phyloP scores from a whole-genome alignment of 495 filamentous ascomycete genomes.

The Neurospora discreta region DNA sequence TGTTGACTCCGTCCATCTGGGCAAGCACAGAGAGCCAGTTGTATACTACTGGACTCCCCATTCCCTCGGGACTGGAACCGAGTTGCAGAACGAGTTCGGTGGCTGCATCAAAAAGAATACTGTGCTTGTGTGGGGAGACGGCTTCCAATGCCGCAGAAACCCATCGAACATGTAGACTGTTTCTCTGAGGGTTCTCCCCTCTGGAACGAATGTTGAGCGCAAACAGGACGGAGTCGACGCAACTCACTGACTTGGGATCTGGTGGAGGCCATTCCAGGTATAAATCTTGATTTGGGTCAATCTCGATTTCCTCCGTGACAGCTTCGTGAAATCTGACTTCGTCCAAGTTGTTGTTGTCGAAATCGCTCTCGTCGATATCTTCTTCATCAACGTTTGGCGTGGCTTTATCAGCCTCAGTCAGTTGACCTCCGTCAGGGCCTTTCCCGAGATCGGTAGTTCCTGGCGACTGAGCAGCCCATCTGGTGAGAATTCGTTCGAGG shows the following conservation, averaged over 20 bases:
- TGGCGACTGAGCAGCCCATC: neutral
- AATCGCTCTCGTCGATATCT: neutral
- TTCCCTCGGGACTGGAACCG: neutral
- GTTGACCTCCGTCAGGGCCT: neutral
- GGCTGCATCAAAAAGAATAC: constrained; percentile 7
- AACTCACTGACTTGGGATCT: neutral
- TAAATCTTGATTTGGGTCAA: neutral
- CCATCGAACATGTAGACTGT: neutral
- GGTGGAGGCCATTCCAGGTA: neutral
- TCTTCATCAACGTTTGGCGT: neutral
- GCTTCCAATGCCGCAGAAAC: constrained; percentile 4
- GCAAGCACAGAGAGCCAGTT: constrained; percentile 21
- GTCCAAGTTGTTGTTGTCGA: neutral
- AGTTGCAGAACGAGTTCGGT: constrained; percentile 5
- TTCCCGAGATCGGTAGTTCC: neutral
- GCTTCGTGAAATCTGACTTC: neutral
- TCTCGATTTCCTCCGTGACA: neutral
- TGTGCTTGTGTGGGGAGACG: constrained; percentile 1
- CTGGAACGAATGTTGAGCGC: neutral
- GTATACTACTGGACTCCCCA: constrained; percentile 7
- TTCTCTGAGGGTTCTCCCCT: neutral
- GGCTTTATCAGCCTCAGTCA: neutral
- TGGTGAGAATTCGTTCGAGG: neutral
- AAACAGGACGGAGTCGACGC: neutral
- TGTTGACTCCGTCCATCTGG: constrained; percentile 10